Base-by-base conservation (phyloP, 1,284 basidiomycete genomes). In the Sparassis latifolia region DNA sequence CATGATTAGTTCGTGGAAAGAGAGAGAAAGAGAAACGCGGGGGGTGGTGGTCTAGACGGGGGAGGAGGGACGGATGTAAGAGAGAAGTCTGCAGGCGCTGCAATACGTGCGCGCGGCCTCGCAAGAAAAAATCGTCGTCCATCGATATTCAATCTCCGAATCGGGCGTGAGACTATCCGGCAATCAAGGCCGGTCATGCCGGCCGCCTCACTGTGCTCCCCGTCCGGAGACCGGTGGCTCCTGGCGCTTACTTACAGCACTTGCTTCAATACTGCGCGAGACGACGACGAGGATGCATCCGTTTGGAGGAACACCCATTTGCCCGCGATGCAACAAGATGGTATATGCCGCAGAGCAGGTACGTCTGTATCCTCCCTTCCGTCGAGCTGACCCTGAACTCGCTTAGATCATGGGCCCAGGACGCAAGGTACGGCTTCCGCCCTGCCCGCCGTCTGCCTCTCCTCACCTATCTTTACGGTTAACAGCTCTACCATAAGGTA, bases 281-380 rank as follows among this genome's bases (percentile, higher is more conserved):
- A 20, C 20, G 20, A 20, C 20, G 20, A 20, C 20, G 20, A 20
- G 20, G 56, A 84, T 85, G 82, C 79, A 81, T 66, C 79, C 81
- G 0, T 87, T 82, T 56, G 82, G 81, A 57, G 80, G 79, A 38
- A 78, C 78, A 4, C 77, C 82, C 33, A 66, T 73, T 51, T 89
- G 86, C 61, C 82, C 85, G 29, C 69, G 77, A 62, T 89, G 86
- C 66, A 66, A 64, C 55, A 85, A 82, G 65, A 67, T 77, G 1
- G 88, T 90, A 28, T 91, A 90, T 66, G 85, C 85, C 54, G 88
- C 88, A 52, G 87, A 91, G 65, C 86, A 89, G 77, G 86, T 82
- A 54, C 55, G 77, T 38, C 55, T 44, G 7, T 20, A 43, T 31
- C 50, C 3, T 37, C n/a, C 37, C 20, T 37, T 41, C 30, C 38